Base-by-base conservation (phyloP, 345 rosid species). In the Dipteronia dyeriana region DNA sequence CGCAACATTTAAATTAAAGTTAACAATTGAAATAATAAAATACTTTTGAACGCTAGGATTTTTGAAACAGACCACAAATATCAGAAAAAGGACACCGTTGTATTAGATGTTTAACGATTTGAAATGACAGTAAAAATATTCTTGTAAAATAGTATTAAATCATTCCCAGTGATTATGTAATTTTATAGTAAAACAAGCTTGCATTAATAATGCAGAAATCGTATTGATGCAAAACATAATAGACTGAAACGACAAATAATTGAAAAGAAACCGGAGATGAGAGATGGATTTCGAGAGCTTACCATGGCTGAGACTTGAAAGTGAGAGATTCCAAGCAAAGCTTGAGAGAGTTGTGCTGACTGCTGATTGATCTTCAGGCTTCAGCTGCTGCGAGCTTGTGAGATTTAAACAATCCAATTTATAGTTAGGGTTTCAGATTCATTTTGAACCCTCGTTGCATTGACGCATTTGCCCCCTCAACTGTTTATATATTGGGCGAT, bases 391-490 rank as follows among this genome's bases (percentile, higher is more conserved):
- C 11, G 1, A 22, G 11, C 1, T 19, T 4, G 7, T 1, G 10
- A 19, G 2, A 13, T 73, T 61, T 11, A 26, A 51, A 11, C 62
- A 20, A 49, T 49, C 3, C 12, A 0, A 65, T 53, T 75, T 75
- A 66, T 66, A 75, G 41, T 29, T 75, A 75, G 78, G 78, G 78
- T 66, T 75, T 75, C 78, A 34, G 69, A 5, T 16, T 54, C 20
- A 68, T 59, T 4, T 75, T 34, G 19, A 29, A 9, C 14, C 22
- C 1, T 13, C 13, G 0, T 7, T 38, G 25, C 68, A 69, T 66
- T 75, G 64, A 66, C 78, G 14, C 22, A 53, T 53, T 9, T 75
- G 56, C 53, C 78, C 78, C 78, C 53, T 34, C 26, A 3, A 0
- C 26, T 74, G 7, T 62, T 10, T 10, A 41, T 7, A 41, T 41